Percentiles rank a stretch among this genome's conserved stretches.
phyloP scores from a whole-genome alignment of 805 yeast genomes.

The Nakazawaea pomicola region DNA sequence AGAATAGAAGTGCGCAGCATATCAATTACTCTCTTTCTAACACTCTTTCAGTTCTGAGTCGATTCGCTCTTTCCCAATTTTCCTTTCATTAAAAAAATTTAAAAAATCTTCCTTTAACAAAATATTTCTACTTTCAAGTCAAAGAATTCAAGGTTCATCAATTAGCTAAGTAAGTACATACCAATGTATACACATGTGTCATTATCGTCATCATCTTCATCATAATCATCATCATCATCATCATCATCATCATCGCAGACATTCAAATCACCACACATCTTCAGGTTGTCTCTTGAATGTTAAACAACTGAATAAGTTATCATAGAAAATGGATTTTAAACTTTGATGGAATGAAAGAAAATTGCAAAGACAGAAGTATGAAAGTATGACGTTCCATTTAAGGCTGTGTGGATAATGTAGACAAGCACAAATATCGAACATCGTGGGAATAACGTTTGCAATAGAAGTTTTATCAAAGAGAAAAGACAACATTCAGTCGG shows the following conservation, averaged over 20 bases:
- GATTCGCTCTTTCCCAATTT: background rate
- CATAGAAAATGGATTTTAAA: too few species aligned
- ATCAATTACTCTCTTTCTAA: background rate
- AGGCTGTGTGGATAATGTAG: too few species aligned
- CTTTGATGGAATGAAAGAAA: too few species aligned
- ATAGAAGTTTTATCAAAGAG: too few species aligned
- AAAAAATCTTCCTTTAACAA: background rate
- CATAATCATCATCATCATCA: background rate
- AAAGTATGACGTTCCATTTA: too few species aligned
- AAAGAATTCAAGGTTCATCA: conserved; percentile 11
- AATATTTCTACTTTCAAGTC: background rate
- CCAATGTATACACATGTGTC: background rate
- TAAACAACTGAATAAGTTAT: too few species aligned
- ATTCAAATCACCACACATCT: background rate
- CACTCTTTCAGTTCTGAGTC: too few species aligned
- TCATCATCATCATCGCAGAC: background rate
- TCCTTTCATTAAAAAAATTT: background rate
- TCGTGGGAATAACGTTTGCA: too few species aligned
- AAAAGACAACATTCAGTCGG: too few species aligned
- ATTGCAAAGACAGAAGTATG: too few species aligned
- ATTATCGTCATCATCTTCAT: background rate
- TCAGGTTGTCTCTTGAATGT: too few species aligned
- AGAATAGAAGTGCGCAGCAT: background rate
- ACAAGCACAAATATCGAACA: too few species aligned
- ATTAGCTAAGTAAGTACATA: conserved; percentile 9